These are phyloP conservation scores for Isoetes engelmannii DNA, from an alignment of 83 land plant species.

Conservation along the genomic window DNA sequence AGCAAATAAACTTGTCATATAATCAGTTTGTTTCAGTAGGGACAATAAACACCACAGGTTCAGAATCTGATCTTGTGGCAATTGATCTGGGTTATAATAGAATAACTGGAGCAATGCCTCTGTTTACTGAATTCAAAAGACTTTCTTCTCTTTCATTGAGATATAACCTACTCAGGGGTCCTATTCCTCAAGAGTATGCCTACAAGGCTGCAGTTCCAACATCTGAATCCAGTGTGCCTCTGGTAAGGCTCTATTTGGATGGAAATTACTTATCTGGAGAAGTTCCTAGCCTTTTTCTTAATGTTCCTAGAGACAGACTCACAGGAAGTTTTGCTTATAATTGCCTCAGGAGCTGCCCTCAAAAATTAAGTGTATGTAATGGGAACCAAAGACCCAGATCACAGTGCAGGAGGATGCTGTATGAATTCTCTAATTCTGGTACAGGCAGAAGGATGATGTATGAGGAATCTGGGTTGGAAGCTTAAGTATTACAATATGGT, in stretches of 20 bases:
- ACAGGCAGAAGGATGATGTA: too few relatives aligned
- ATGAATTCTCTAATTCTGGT: too few relatives aligned
- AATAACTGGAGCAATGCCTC: constrained; percentile 1
- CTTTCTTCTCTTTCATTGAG: constrained; percentile 12
- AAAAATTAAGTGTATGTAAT: too few relatives aligned
- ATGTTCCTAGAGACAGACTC: constrained; percentile 4
- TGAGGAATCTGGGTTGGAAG: too few relatives aligned
- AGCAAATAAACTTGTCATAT: constrained; percentile 17
- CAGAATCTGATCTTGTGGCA: constrained; percentile 36
- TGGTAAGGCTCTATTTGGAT: constrained; percentile 22
- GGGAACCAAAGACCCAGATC: too few relatives aligned
- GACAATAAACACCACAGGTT: background rate
- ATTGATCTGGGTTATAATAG: constrained; percentile 37
- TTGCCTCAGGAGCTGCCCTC: constrained; percentile 11
- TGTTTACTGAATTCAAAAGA: background rate
- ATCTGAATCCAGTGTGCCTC: background rate
- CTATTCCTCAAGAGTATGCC: constrained; percentile 15
- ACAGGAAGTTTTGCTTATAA: constrained; percentile 8
- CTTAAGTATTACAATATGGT: too few relatives aligned
- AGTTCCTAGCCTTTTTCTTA: constrained; percentile 19
- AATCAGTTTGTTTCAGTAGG: constrained; percentile 1
- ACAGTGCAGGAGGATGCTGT: too few relatives aligned
- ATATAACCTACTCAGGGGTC: constrained; percentile 12
- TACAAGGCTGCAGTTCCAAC: constrained; percentile 8
- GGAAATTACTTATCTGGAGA: constrained; percentile 15